Evolutionary conservation across 2,329 filamentous ascomycete genomes (phyloP).

Genomic region (Phyllachora maydis): DNA sequence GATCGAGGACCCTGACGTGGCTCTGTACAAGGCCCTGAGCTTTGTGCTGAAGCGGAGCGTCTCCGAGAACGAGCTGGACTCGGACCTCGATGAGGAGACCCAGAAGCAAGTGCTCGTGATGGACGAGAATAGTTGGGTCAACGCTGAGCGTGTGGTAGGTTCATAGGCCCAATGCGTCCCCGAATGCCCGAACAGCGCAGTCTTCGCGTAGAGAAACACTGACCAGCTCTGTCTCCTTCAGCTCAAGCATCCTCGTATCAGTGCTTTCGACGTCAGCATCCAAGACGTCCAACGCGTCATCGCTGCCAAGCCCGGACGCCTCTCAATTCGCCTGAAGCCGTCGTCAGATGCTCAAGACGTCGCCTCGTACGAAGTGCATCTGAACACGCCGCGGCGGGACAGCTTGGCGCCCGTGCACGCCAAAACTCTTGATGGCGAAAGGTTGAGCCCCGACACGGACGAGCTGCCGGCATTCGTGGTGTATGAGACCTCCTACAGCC

Average conservation of each 20-base stretch:
- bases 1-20: conserved; percentile 17
- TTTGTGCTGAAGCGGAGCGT: conserved; percentile 19
- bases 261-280: conserved; percentile 13
- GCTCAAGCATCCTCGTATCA: conserved; percentile 15
- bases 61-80: conserved; percentile 14
- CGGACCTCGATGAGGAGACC: conserved; percentile 10
- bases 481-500: conserved; percentile 22
- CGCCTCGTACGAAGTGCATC: conserved; percentile 15
- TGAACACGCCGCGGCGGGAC: too few relatives aligned
- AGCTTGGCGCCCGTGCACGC: too few relatives aligned
- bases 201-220: too few relatives aligned
- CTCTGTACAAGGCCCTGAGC: conserved; percentile 17
- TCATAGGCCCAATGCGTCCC: too few relatives aligned
- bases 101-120: too few relatives aligned
- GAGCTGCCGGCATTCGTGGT: conserved; percentile 19
- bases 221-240: too few relatives aligned
- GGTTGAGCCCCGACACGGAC: conserved; percentile 10
- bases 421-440: too few relatives aligned
- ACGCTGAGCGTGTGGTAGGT: conserved; percentile 17
- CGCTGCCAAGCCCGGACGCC: conserved; percentile 10
- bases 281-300: conserved; percentile 14
- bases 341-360: conserved; percentile 7
- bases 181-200: too few relatives aligned
- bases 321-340: conserved; percentile 12
- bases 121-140: conserved; percentile 18